Evolutionary conservation across 257 asterid species (phyloP).

Genomic region (Nicotiana undulata): DNA sequence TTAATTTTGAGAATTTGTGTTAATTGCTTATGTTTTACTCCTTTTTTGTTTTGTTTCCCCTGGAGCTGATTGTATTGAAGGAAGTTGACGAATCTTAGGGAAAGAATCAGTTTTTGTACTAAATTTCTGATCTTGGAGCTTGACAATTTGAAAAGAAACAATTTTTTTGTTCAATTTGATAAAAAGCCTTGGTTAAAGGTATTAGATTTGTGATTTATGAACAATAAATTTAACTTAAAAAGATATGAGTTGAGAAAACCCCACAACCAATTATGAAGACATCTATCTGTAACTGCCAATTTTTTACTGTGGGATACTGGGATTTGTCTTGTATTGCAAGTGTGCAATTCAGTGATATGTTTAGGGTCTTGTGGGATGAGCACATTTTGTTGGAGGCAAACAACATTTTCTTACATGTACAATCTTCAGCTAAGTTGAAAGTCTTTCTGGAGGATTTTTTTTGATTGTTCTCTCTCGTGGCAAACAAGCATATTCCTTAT

Average conservation of each 20-base stretch:
- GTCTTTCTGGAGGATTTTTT: not conserved
- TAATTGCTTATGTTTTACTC: not conserved
- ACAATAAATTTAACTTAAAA: not conserved
- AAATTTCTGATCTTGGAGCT: not conserved
- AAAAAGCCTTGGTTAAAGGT: not conserved
- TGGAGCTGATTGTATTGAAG: not conserved
- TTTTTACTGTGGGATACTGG: not conserved
- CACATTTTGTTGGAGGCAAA: not conserved
- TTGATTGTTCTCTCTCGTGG: not conserved
- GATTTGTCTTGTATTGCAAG: not conserved
- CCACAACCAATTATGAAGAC: not conserved
- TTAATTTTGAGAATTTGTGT: not conserved
- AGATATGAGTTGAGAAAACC: not conserved
- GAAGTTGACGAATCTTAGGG: not conserved
- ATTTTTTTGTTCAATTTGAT: not conserved
- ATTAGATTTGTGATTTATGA: not conserved
- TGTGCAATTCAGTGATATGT: not conserved
- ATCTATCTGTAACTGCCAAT: not conserved
- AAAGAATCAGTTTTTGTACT: not conserved
- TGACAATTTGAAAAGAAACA: not conserved
- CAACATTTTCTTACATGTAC: not conserved
- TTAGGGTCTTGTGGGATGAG: not conserved
- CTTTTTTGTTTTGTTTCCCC: not conserved
- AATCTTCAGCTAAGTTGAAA: not conserved
- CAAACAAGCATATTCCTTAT: too few relatives aligned